phyloP scores from a whole-genome alignment of 805 yeast genomes.

The Zygotorulaspora danielsina region DNA sequence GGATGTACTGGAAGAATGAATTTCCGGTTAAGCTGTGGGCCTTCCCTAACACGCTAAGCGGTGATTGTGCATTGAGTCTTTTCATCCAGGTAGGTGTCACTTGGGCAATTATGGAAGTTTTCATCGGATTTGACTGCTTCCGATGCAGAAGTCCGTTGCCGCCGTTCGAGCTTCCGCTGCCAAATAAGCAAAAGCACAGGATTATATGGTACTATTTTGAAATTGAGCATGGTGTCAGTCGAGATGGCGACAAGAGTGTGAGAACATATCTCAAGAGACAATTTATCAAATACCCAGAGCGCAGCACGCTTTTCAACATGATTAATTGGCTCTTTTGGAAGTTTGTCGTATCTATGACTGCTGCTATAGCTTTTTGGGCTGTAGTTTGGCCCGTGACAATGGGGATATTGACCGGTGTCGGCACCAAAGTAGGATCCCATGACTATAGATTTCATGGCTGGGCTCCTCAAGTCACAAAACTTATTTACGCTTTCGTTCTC shows the following conservation, averaged over 20 bases:
- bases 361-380: constrained; percentile 17
- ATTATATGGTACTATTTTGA: constrained; percentile 17
- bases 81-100: constrained; percentile 25
- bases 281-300: constrained; percentile 13
- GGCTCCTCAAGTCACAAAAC: constrained; percentile 24
- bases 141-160: constrained; percentile 12
- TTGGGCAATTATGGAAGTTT: constrained; percentile 23
- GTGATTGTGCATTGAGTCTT: constrained; percentile 26
- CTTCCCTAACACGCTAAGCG: constrained; percentile 29
- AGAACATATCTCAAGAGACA: constrained; percentile 10
- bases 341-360: constrained; percentile 16
- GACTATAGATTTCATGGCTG: constrained; percentile 23
- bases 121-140: constrained; percentile 24
- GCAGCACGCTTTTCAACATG: constrained; percentile 12
- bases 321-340: constrained; percentile 19
- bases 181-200: constrained; percentile 4
- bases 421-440: constrained; percentile 15
- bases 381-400: constrained; percentile 28
- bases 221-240: constrained; percentile 12
- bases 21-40: constrained; percentile 22
- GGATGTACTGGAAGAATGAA: constrained; percentile 20
- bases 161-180: constrained; percentile 9
- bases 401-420: constrained; percentile 27
- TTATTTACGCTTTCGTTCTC: constrained; percentile 22
- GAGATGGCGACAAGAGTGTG: constrained; percentile 7